Conservation (phyloP, 1,284 basidiomycete species). For the Apiotrichum montevideense region DNA sequence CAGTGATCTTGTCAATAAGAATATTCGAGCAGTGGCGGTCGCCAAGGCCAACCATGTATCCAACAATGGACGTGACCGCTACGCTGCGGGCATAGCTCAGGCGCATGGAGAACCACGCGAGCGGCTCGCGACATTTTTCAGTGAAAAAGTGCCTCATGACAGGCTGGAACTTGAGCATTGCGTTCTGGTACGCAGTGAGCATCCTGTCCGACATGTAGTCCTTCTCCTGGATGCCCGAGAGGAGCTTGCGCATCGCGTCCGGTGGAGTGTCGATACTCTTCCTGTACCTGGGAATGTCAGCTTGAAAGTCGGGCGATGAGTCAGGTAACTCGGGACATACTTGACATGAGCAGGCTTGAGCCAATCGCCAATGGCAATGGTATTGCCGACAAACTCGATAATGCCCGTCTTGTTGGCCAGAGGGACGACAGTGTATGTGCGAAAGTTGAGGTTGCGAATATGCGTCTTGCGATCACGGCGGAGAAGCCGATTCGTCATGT, state of each 20-base stretch:
- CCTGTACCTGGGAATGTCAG: conserved; percentile 25
- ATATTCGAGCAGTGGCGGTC: conserved; percentile 93
- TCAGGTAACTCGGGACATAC: conserved; percentile 45
- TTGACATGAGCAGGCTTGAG: conserved; percentile 57
- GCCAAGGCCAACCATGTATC: conserved; percentile 85
- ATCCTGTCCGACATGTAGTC: conserved; percentile 39
- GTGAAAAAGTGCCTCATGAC: conserved; percentile 94
- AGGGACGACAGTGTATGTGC: conserved; percentile 85
- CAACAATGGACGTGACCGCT: conserved; percentile 89
- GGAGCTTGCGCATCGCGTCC: conserved; percentile 21
- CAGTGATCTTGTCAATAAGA: conserved; percentile 72
- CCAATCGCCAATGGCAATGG: conserved; percentile 61
- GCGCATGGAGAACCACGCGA: conserved; percentile 89
- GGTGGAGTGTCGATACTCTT: conserved; percentile 21
- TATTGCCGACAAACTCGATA: conserved; percentile 85
- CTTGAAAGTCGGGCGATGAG: too few species aligned
- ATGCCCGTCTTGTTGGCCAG: conserved; percentile 75
- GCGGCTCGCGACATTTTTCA: conserved; percentile 77
- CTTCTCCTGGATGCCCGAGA: conserved; percentile 35
- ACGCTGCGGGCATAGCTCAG: conserved; percentile 85
- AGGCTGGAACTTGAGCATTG: conserved; percentile 61
- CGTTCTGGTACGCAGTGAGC: conserved; percentile 53
- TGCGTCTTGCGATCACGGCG: conserved; percentile 66
- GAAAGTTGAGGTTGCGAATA: conserved; percentile 64
- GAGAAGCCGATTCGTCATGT: conserved; percentile 77